Percentiles rank a stretch among this genome's conserved stretches.
Evolutionary conservation across 2,329 filamentous ascomycete species (phyloP).

Genomic region (Fusarium armeniacum): DNA sequence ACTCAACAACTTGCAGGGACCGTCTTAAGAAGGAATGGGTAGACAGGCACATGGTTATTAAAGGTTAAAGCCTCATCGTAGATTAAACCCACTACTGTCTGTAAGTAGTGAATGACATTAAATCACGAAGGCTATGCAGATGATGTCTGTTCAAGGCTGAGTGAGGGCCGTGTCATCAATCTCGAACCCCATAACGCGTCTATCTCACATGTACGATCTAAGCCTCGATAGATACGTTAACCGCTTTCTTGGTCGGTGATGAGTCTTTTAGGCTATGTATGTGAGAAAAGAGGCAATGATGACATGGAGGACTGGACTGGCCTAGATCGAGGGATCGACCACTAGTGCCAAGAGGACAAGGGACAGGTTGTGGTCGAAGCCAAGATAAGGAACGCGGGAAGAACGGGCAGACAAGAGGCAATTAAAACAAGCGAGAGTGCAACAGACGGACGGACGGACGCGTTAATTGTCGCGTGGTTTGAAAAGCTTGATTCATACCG

Average conservation of each 20-base stretch:
- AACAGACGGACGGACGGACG: neutral
- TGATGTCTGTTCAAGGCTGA: constrained; percentile 1
- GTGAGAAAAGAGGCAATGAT: constrained; percentile 10
- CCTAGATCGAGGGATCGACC: constrained; percentile 42
- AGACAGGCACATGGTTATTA: constrained; percentile 2
- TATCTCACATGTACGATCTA: neutral
- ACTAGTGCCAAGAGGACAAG: constrained; percentile 41
- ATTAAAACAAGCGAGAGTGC: constrained; percentile 25
- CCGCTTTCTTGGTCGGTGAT: constrained; percentile 14
- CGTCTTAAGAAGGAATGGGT: constrained; percentile 10
- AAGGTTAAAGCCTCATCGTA: neutral
- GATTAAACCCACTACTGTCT: neutral
- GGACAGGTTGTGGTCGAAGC: constrained; percentile 39
- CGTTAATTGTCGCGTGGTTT: constrained; percentile 4
- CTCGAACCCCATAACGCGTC: constrained; percentile 6
- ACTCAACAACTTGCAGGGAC: neutral
- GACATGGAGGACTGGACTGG: constrained; percentile 25
- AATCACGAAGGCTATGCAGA: constrained; percentile 7
- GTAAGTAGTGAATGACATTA: neutral
- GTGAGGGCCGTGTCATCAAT: constrained; percentile 1
- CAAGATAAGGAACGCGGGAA: constrained; percentile 36
- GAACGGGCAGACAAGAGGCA: constrained; percentile 9
- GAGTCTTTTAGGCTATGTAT: constrained; percentile 5
- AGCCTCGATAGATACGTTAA: constrained; percentile 21
- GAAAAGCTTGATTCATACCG: constrained; percentile 18